phyloP scores from a whole-genome alignment of 2,329 filamentous ascomycete genomes.

The Alternaria atra region DNA sequence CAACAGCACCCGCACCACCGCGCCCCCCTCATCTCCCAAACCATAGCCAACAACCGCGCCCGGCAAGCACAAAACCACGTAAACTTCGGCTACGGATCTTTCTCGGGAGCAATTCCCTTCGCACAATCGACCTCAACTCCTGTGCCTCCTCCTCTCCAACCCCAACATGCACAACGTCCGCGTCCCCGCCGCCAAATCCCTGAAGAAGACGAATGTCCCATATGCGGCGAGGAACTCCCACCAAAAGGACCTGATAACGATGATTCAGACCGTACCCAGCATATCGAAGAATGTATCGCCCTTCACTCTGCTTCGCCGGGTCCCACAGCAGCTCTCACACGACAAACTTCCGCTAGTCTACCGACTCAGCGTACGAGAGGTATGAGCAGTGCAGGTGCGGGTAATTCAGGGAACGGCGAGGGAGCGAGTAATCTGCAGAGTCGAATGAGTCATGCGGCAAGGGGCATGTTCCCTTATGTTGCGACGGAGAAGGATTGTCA shows the following conservation, averaged over 20 bases:
- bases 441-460: constrained; percentile 36
- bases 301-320: constrained; percentile 39
- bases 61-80: constrained; percentile 14
- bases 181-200: constrained; percentile 45
- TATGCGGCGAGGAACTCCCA: constrained; percentile 77
- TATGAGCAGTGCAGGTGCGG: constrained; percentile 39
- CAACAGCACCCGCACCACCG: constrained; percentile 20
- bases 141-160: constrained; percentile 21
- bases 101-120: constrained; percentile 28
- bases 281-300: constrained; percentile 56
- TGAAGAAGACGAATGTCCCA: constrained; percentile 82
- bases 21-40: constrained; percentile 22
- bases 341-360: constrained; percentile 37
- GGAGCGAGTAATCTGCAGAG: constrained; percentile 31
- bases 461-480: constrained; percentile 61
- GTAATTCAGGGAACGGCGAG: constrained; percentile 21
- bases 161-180: constrained; percentile 28
- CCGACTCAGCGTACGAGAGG: constrained; percentile 43
- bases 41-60: constrained; percentile 8
- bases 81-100: constrained; percentile 18
- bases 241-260: constrained; percentile 54
- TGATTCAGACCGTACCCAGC: constrained; percentile 53
- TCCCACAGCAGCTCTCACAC: constrained; percentile 19
- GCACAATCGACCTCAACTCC: constrained; percentile 25
- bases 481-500: constrained; percentile 72